Percentiles rank a stretch among this genome's conserved stretches.
Conservation (phyloP, 2,329 filamentous ascomycete genomes). For the Botryotinia calthae region DNA sequence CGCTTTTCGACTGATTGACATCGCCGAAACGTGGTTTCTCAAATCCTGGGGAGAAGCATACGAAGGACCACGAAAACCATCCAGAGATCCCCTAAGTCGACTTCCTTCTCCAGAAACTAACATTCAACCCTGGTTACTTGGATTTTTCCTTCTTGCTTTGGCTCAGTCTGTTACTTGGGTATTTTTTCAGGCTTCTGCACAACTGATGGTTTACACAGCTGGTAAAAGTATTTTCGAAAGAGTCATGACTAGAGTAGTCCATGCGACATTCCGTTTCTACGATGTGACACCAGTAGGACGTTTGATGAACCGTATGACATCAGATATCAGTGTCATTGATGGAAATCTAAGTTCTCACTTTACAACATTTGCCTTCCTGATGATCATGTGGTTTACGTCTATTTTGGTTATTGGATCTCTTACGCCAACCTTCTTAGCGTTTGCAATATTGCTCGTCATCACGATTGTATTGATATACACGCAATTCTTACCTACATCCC, state of each 20-base stretch:
- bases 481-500: conserved; percentile 77
- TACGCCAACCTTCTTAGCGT: conserved; percentile 72
- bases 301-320: conserved; percentile 88
- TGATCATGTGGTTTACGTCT: conserved; percentile 69
- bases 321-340: conserved; percentile 86
- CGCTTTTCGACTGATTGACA: conserved; percentile 60
- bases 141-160: conserved; percentile 65
- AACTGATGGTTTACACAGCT: conserved; percentile 76
- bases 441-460: conserved; percentile 65
- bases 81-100: conserved; percentile 43
- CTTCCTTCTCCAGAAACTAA: conserved; percentile 66
- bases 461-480: conserved; percentile 73
- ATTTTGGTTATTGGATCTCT: conserved; percentile 76
- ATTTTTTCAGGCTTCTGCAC: conserved; percentile 63
- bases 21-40: conserved; percentile 75
- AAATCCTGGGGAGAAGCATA: conserved; percentile 87
- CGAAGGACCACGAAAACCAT: conserved; percentile 39
- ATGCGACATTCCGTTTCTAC: conserved; percentile 85
- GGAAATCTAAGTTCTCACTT: conserved; percentile 78
- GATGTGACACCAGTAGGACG: conserved; percentile 86
- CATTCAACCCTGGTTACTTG: conserved; percentile 70
- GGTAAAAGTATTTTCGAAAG: conserved; percentile 71
- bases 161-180: conserved; percentile 59
- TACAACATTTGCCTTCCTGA: conserved; percentile 65
- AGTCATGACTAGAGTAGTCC: conserved; percentile 70